Evolutionary conservation across 139 green algal species (phyloP).

Genomic region (Dunaliella primolecta): DNA sequence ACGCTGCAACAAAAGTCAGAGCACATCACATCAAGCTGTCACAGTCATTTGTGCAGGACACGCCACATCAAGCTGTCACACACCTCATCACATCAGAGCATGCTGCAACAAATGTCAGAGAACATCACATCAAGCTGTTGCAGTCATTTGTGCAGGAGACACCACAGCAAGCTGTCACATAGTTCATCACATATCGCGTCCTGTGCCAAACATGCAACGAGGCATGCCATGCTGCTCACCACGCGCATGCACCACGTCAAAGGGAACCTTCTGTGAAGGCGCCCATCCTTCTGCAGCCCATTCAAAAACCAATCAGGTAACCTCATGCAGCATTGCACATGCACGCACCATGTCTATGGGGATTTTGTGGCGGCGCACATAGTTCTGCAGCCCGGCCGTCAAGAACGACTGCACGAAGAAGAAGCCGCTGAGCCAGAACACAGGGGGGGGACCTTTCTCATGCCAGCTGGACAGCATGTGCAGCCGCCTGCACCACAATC

Average conservation of each 20-base stretch:
- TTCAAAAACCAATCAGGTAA: too few relatives aligned
- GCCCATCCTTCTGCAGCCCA: too few relatives aligned
- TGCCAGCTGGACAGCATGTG: conserved; percentile 57
- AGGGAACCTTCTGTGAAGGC: too few relatives aligned
- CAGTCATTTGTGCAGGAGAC: neutral
- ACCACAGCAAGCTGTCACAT: neutral
- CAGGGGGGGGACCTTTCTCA: conserved; percentile 47
- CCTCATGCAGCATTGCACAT: neutral
- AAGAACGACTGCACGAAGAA: conserved; percentile 85
- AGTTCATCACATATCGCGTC: neutral
- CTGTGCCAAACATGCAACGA: neutral
- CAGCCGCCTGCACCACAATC: conserved; percentile 38
- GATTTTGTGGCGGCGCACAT: conserved; percentile 58
- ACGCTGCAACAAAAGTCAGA: neutral
- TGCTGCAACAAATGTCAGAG: neutral
- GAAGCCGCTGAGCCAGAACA: conserved; percentile 80
- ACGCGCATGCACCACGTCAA: neutral
- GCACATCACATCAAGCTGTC: neutral
- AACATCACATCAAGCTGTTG: neutral
- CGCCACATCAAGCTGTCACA: neutral
- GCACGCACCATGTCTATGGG: conserved; percentile 70
- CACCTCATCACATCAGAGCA: neutral
- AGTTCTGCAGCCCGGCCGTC: conserved; percentile 76
- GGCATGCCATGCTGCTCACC: neutral
- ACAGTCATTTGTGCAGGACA: neutral